Evolutionary conservation across 495 filamentous ascomycete species (phyloP), one percentile per base, ranked within the genome.

Genomic region (Aspergillus carlsbadensis): DNA sequence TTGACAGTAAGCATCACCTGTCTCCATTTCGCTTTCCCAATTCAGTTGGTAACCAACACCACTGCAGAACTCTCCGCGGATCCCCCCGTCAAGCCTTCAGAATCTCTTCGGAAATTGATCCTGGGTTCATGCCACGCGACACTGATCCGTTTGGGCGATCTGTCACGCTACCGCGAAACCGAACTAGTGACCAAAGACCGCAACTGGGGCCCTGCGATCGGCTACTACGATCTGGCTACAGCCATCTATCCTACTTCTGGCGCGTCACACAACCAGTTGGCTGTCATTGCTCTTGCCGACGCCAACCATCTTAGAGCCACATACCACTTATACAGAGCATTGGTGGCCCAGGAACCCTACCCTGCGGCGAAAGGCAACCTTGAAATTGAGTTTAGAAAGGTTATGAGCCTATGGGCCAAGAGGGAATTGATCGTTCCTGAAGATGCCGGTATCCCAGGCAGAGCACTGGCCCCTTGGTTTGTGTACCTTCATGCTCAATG

Each of bases 111-210:
- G 36, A 62, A 76, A 13, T 70, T 79, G 34, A 80, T 92, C 50
- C 79, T 90, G 6, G 68, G 74, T 50, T 92, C 90, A 13, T 96
- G 91, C 70, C 87, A 96, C 73, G 83, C 84, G 47, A 88, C 89
- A 8, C 80, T 98, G 26, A 86, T 96, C 42, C 87, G 84, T 52
- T 83, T 98, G 10, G 94, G 94, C 41, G 94, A 98, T 66, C 81
- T 98, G 26, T 91, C 90, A 33, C 85, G 94, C 59, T 98, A 97
- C 67, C 87, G 95, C 42, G 90, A 91, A 65, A 84, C 84, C 22
- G 82, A 88, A 66, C 66, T 80, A 37, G 71, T 74, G 34, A 76
- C 75, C 56, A 86, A 88, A 71, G 78, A 88, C 53, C 84, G 80
- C 46, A 86, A 88, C 61, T 96, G 89, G 82, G 87, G 87, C 2